These are phyloP conservation scores for Sugiyamaella mastotermitis DNA, from an alignment of 805 yeast species.

Conservation along the genomic window DNA sequence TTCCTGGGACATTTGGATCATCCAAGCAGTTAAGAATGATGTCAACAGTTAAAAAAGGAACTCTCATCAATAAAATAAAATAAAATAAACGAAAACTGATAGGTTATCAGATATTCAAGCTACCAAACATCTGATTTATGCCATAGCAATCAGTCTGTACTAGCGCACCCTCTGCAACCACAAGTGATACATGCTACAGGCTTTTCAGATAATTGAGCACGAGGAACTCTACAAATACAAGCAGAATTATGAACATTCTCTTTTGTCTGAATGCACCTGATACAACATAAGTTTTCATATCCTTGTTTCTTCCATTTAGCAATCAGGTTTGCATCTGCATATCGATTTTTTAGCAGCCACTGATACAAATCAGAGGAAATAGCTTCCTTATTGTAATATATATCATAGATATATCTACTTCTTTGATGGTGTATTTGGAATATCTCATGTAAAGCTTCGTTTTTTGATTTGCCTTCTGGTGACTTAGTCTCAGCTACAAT, in stretches of 20 bases:
- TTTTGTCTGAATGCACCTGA: constrained; percentile 61
- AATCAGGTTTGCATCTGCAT: constrained; percentile 62
- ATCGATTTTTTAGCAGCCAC: constrained; percentile 62
- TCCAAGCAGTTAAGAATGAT: no score
- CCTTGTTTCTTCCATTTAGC: constrained; percentile 86
- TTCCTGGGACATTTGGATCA: no score
- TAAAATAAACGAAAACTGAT: no score
- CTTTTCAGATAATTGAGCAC: constrained; percentile 36
- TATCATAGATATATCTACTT: constrained; percentile 66
- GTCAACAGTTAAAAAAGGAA: no score
- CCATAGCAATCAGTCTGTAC: constrained; percentile 63
- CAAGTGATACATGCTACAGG: constrained; percentile 65
- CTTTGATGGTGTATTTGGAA: constrained; percentile 66
- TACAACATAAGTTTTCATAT: constrained; percentile 79
- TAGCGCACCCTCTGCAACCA: constrained; percentile 82
- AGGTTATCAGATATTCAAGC: no score
- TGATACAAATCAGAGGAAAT: constrained; percentile 64
- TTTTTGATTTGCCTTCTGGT: constrained; percentile 43
- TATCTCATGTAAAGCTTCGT: constrained; percentile 61
- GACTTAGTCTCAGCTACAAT: constrained; percentile 34
- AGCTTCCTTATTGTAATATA: constrained; percentile 64
- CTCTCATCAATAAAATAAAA: no score
- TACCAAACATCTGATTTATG: no score
- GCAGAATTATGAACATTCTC: constrained; percentile 62
- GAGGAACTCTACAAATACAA: constrained; percentile 84